Percentiles rank a stretch among this genome's conserved stretches.
phyloP scores from a whole-genome alignment of 129 eudicot genomes.

The Artemisia annua region DNA sequence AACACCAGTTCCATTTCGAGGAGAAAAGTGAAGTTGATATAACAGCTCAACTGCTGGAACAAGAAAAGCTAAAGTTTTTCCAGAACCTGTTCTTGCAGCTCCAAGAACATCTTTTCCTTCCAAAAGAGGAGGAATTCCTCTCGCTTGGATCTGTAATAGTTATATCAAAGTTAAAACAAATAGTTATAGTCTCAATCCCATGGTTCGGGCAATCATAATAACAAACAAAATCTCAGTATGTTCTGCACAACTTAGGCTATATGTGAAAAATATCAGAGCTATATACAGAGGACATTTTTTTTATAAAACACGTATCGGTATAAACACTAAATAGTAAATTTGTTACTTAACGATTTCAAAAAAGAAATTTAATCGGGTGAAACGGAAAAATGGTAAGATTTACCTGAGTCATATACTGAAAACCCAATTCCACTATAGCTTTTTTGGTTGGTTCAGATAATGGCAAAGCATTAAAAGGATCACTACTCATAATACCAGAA shows the following conservation, averaged over 20 bases:
- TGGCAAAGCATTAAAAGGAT: conserved; percentile 50
- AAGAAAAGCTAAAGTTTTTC: conserved; percentile 88
- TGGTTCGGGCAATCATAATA: neutral
- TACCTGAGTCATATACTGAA: conserved; percentile 83
- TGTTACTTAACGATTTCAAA: too few relatives aligned
- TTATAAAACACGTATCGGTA: neutral
- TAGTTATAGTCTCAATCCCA: too few relatives aligned
- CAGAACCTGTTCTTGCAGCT: conserved; percentile 96
- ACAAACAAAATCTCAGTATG: neutral
- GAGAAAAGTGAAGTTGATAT: conserved; percentile 49
- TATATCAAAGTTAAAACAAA: neutral
- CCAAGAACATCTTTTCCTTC: conserved; percentile 92
- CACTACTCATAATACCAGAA: conserved; percentile 65
- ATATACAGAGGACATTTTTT: neutral
- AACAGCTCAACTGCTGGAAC: conserved; percentile 86
- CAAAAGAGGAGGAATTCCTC: conserved; percentile 79
- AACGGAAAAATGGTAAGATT: neutral
- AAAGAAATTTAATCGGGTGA: too few relatives aligned
- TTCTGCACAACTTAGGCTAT: neutral
- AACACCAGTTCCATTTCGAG: conserved; percentile 93
- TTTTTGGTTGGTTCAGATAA: conserved; percentile 66
- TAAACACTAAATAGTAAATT: neutral
- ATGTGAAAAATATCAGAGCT: neutral
- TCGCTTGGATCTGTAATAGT: conserved; percentile 64
- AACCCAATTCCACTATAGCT: conserved; percentile 59